Evolutionary conservation across 2,329 filamentous ascomycete genomes (phyloP).

Genomic region (Periconia sp.): DNA sequence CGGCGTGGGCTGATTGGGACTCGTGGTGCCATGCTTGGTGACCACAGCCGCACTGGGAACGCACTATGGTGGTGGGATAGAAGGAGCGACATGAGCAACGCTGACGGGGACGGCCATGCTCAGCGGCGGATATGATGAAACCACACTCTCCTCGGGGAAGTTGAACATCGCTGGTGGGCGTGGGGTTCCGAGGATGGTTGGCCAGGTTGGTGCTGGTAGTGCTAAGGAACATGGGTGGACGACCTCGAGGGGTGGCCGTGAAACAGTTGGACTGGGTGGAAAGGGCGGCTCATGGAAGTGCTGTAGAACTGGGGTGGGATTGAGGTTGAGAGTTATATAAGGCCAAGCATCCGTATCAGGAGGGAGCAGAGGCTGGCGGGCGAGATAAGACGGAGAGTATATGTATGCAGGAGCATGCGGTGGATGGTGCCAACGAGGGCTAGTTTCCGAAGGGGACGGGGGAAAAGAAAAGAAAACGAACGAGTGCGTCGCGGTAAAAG

Average conservation of each 20-base stretch:
- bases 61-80: conserved; percentile 40
- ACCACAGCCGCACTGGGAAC: conserved; percentile 49
- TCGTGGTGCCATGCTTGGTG: conserved; percentile 53
- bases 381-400: conserved; percentile 41
- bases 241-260: conserved; percentile 30
- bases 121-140: conserved; percentile 34
- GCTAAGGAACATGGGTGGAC: conserved; percentile 42
- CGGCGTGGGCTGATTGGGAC: conserved; percentile 34
- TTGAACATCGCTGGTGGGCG: conserved; percentile 28
- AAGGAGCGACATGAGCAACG: conserved; percentile 50
- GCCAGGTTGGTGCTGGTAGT: conserved; percentile 29
- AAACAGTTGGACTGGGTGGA: conserved; percentile 21
- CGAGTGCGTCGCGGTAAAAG: conserved; percentile 17
- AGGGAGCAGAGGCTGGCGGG: conserved; percentile 27
- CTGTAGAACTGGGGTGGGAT: conserved; percentile 11
- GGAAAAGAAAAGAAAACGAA: conserved; percentile 20
- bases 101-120: conserved; percentile 29
- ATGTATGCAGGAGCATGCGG: conserved; percentile 38
- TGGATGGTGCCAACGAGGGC: conserved; percentile 2
- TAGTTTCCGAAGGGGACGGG: conserved; percentile 20
- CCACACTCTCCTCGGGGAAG: conserved; percentile 44
- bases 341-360: conserved; percentile 20
- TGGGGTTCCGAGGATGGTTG: conserved; percentile 32
- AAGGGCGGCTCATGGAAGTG: conserved; percentile 38
- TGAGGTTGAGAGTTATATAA: conserved; percentile 31